Conservation (phyloP, 441 rosid species). For the Erodium texanum region DNA sequence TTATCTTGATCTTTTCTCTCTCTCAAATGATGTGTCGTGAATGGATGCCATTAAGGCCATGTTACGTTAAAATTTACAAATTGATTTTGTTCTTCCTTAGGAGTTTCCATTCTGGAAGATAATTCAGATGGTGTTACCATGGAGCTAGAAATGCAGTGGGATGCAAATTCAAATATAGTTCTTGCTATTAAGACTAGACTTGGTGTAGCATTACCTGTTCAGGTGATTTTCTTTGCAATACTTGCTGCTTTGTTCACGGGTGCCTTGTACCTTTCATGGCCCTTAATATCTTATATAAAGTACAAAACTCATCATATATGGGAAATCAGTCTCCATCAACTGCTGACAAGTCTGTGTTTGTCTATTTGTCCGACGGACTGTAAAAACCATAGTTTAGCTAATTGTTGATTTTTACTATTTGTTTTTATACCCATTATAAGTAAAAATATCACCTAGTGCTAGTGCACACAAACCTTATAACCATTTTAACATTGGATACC, state of each 20-base stretch:
- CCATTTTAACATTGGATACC: background rate
- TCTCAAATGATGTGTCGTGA: background rate
- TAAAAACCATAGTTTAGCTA: conserved; percentile 5
- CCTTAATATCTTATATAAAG: conserved; percentile 1
- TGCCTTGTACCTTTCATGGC: background rate
- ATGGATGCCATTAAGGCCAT: background rate
- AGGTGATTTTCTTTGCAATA: conserved; percentile 29
- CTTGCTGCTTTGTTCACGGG: background rate
- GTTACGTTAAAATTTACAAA: background rate
- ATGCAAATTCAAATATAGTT: conserved; percentile 56
- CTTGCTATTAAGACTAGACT: conserved; percentile 59
- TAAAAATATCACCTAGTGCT: background rate
- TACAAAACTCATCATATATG: background rate
- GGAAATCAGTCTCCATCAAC: background rate
- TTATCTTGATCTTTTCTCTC: background rate
- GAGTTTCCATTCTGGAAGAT: conserved; percentile 50
- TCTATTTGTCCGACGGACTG: background rate
- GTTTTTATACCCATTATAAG: background rate
- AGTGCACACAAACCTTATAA: background rate
- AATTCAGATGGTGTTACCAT: conserved; percentile 41
- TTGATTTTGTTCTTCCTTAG: conserved; percentile 22
- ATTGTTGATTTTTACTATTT: background rate
- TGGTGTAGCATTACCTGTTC: conserved; percentile 61
- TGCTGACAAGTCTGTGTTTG: conserved; percentile 12
- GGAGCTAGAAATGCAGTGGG: conserved; percentile 77